phyloP scores from a whole-genome alignment of 2,329 filamentous ascomycete genomes.

The Penicillium sp. region DNA sequence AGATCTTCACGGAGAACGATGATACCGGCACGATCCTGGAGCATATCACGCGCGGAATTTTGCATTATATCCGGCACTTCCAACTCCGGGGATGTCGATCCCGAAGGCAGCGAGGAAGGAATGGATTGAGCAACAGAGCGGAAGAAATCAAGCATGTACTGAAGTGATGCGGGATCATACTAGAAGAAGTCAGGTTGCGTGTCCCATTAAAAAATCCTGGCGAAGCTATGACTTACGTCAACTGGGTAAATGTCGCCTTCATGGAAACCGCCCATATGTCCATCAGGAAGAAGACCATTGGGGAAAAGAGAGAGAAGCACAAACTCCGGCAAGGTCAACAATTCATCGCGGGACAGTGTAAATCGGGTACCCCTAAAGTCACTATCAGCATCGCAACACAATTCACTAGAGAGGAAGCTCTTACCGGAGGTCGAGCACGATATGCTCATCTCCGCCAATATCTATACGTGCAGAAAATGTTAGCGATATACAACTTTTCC shows the following conservation, averaged over 20 bases:
- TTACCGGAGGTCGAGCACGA: slow-evolving; percentile 91
- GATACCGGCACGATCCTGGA: slow-evolving; percentile 88
- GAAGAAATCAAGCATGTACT: slow-evolving; percentile 99
- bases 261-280: slow-evolving; percentile 88
- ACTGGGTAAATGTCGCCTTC: slow-evolving; percentile 95
- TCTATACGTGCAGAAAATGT: slow-evolving; percentile 47
- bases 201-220: neutral
- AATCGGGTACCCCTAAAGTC: slow-evolving; percentile 79
- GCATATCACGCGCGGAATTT: slow-evolving; percentile 70
- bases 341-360: slow-evolving; percentile 89
- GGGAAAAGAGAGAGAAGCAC: slow-evolving; percentile 96
- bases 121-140: slow-evolving; percentile 96
- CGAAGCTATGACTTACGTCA: slow-evolving; percentile 69
- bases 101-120: slow-evolving; percentile 64
- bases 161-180: slow-evolving; percentile 94
- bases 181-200: slow-evolving; percentile 43
- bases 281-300: slow-evolving; percentile 96
- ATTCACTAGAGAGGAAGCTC: slow-evolving; percentile 23
- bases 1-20: slow-evolving; percentile 95
- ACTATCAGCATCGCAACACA: slow-evolving; percentile 12
- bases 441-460: slow-evolving; percentile 88
- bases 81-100: slow-evolving; percentile 59
- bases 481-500: slow-evolving; percentile 6
- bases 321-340: slow-evolving; percentile 94
- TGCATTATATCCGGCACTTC: slow-evolving; percentile 72